Percentiles rank a stretch among this genome's conserved stretches.
phyloP scores from a whole-genome alignment of 305 asterid genomes.

The Fraxinus xanthoxyloides region DNA sequence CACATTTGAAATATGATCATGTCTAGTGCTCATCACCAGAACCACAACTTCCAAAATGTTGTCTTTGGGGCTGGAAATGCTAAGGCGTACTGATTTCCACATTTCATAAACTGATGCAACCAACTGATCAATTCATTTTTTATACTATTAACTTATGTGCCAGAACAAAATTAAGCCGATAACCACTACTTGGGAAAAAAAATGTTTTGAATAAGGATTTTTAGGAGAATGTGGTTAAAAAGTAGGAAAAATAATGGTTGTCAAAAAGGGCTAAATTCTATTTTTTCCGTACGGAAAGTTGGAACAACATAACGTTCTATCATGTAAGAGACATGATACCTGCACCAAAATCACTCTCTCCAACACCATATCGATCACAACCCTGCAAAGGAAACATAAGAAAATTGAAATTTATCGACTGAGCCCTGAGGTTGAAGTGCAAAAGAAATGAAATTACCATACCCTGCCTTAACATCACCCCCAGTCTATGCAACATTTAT shows the following conservation, averaged over 20 bases:
- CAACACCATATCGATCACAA: constrained; percentile 67
- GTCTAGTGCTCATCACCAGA: background rate
- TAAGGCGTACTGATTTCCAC: background rate
- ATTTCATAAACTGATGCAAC: background rate
- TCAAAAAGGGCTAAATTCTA: constrained; percentile 1
- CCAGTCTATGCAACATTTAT: background rate
- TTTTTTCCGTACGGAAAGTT: background rate
- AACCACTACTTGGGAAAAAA: background rate
- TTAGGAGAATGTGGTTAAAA: background rate
- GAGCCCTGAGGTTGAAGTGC: background rate
- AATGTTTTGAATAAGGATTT: background rate
- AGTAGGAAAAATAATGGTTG: background rate
- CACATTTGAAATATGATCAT: background rate
- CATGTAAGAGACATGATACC: constrained; percentile 41
- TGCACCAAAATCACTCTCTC: constrained; percentile 60
- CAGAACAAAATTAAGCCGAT: background rate
- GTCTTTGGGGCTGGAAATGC: background rate
- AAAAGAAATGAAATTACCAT: background rate
- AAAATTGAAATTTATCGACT: background rate
- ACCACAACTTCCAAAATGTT: background rate
- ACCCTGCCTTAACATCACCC: background rate
- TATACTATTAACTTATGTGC: background rate
- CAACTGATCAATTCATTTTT: background rate
- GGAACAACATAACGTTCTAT: constrained; percentile 6
- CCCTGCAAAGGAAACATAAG: constrained; percentile 48